phyloP scores from a whole-genome alignment of 2,329 filamentous ascomycete genomes.

The Neurospora crassa region DNA sequence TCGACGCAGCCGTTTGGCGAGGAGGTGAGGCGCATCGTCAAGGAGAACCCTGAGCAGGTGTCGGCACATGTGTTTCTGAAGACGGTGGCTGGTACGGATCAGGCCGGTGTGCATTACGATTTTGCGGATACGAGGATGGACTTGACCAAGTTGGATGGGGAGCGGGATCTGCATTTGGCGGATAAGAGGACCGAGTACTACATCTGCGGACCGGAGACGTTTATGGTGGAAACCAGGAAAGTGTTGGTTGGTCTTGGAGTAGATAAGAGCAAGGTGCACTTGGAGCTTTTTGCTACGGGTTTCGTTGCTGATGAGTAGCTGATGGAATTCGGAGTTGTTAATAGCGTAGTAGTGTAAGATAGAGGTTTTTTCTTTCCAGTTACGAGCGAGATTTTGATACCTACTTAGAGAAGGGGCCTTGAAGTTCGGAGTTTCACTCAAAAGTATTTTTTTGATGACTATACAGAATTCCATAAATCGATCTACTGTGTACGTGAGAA shows the following conservation, averaged over 20 bases:
- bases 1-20: slow-evolving; percentile 44
- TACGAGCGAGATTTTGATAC: not conserved
- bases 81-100: slow-evolving; percentile 28
- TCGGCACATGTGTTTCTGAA: slow-evolving; percentile 49
- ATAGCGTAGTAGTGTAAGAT: not conserved
- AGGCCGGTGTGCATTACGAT: slow-evolving; percentile 45
- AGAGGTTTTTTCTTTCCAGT: not conserved
- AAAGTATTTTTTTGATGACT: not conserved
- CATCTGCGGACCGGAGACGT: slow-evolving; percentile 59
- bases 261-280: slow-evolving; percentile 45
- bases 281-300: slow-evolving; percentile 61
- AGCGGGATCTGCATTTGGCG: slow-evolving; percentile 44
- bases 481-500: not conserved
- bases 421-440: not conserved
- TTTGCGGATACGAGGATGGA: slow-evolving; percentile 45
- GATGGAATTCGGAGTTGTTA: not conserved
- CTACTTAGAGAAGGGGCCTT: not conserved
- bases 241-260: slow-evolving; percentile 49
- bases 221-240: slow-evolving; percentile 54
- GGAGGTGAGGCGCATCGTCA: slow-evolving; percentile 34
- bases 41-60: slow-evolving; percentile 34
- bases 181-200: slow-evolving; percentile 54
- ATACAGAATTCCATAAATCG: not conserved
- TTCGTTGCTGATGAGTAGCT: slow-evolving; percentile 24
- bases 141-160: slow-evolving; percentile 43